Base-by-base conservation (phyloP, 768 basidiomycete genomes). In the Xerocomus brunneocitrinus region DNA sequence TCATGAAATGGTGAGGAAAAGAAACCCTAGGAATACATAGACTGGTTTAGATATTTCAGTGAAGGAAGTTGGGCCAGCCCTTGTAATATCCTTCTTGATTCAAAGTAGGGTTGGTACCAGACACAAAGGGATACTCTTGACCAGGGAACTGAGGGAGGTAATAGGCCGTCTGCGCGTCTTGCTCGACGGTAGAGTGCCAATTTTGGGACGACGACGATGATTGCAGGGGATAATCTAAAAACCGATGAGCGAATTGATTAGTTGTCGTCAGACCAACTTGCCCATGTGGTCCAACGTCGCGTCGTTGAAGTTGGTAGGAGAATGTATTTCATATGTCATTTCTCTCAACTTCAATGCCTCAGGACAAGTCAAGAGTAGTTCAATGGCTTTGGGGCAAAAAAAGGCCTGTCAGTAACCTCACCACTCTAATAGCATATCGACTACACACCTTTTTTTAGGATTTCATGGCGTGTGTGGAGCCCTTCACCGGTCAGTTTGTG, bases 401-500 rank as follows among this genome's bases (percentile, higher is more conserved):
- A n/a, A 50, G 8, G 28, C 13, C 8, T 5, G 13, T 58, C 8
- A 55, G 51, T 2, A 19, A 36, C 3, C 14, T 19, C 31, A 14
- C 12, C 13, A 3, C 38, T 0, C 30, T 25, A 16, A 30, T 7
- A 13, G 9, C 2, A 43, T 27, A 8, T 8, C 1, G 16, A 30
- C 10, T 38, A 46, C 46, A 50, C 13, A 62, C 66, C 62, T 60
- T 53, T 59, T 24, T 22, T 57, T 8, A 68, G 49, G 30, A 54
- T 57, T 14, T 68, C 67, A 5, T 64, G 49, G 9, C 67, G 59
- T 2, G 57, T 64, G 8, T 49, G 55, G 0, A 35, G 49, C 19
- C 49, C 57, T 25, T 56, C 50, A 1, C 58, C 56, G 0, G 61
- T 64, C 13, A 67, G 56, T 1, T 63, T 49, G 4, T 32, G 47